Evolutionary conservation across 306 rosid species (phyloP), one percentile per base, ranked within the genome.

Genomic region (Gleditsia sinensis): DNA sequence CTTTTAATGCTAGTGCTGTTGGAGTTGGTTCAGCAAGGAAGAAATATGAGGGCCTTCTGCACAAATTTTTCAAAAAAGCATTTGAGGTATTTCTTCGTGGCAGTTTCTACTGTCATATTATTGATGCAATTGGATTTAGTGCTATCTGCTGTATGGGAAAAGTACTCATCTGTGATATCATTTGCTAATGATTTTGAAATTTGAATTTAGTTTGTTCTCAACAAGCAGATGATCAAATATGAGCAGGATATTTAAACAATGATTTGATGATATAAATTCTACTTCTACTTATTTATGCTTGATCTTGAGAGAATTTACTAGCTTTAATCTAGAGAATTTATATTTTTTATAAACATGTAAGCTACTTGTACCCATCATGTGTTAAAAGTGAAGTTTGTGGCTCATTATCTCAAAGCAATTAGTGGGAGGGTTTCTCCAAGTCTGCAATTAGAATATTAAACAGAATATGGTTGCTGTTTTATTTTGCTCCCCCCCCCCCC

Each of bases 1-100:
- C 84, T 46, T 95, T 90, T 75, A 86, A 88, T 86, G 88, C 86
- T 42, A 61, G 76, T 77, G 98, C 99, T 54, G 93, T 95, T 1
- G 99, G 99, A 71, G 86, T 34, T 82, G 99, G 99, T 82, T 71
- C 93, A 12, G 83, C 84, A 0, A 95, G 97, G 79, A 95, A 92
- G 85, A 95, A 86, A 82, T 90, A 83, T 14, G 99, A 95, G 71
- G 91, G 57, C 39, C 83, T 76, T 67, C 85, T 95, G 81, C 93
- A 86, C 40, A 92, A 82, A 62, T 90, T 90, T 78, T 75, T 83
- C 72, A 86, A 81, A 79, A 95, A 88, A 81, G 96, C 91, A 30
- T 92, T 88, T 14, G 97, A 92, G 98, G 99, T 95, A 90, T 67
- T 82, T 37, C 1, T 37, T 37, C 9, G 3, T n/a, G 23, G 57